Conservation (phyloP, 2,329 filamentous ascomycete species). For the Fusarium ramigenum region DNA sequence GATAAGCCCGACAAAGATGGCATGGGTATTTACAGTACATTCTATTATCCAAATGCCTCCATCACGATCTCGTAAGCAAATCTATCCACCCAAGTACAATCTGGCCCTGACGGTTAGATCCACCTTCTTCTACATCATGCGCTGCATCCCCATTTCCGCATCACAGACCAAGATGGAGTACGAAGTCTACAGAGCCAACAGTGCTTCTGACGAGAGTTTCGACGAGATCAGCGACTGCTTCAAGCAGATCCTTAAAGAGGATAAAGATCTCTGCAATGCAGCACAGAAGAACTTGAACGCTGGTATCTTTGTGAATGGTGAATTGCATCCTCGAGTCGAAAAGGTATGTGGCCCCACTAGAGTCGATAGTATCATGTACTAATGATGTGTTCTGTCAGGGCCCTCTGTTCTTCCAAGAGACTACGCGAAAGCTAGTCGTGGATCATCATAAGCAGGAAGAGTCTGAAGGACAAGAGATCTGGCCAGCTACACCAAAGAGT, state of each 20-base stretch:
- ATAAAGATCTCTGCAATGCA: neutral
- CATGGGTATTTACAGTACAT: conserved; percentile 1
- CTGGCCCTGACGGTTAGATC: neutral
- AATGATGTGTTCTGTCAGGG: neutral
- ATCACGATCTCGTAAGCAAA: conserved; percentile 6
- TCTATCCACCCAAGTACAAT: neutral
- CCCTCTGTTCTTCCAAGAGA: neutral
- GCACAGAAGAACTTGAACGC: conserved; percentile 12
- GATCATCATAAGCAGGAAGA: neutral
- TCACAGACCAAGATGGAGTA: neutral
- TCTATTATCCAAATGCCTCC: conserved; percentile 5
- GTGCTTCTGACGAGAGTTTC: neutral
- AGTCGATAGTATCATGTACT: rapidly evolving
- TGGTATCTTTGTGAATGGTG: conserved; percentile 3
- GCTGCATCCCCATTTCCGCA: neutral
- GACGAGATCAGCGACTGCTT: conserved; percentile 3
- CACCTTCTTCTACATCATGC: conserved; percentile 19
- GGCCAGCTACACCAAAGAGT: neutral
- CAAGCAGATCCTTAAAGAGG: conserved; percentile 1
- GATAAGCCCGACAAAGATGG: conserved; percentile 38
- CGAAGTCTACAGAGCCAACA: conserved; percentile 12
- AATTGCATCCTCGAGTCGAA: conserved; percentile 12
- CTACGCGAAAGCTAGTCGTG: neutral
- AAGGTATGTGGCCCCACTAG: neutral
- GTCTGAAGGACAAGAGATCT: neutral